phyloP scores from a whole-genome alignment of 352 stramenopile genomes.

The Pythium graminicola region DNA sequence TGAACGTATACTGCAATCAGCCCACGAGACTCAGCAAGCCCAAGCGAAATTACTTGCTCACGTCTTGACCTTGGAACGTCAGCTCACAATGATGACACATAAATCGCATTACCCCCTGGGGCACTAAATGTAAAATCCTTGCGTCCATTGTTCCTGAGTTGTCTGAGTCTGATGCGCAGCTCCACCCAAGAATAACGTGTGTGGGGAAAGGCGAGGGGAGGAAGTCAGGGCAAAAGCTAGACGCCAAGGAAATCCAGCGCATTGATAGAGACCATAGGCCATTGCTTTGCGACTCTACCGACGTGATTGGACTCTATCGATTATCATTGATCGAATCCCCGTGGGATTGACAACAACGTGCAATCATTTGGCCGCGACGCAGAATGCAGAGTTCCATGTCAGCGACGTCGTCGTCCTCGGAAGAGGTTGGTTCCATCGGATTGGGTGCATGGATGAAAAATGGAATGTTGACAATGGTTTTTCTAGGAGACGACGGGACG shows the following conservation, averaged over 20 bases:
- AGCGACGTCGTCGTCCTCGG: conserved; percentile 15
- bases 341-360: too few species aligned
- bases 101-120: conserved; percentile 12
- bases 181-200: conserved; percentile 9
- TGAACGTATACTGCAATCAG: conserved; percentile 41
- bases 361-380: background rate
- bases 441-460: background rate
- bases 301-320: too few species aligned
- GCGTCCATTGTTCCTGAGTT: too few species aligned
- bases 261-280: too few species aligned
- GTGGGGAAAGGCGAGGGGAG: background rate
- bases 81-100: conserved; percentile 4
- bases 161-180: conserved; percentile 9
- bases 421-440: conserved; percentile 2
- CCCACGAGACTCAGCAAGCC: conserved; percentile 46
- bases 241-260: too few species aligned
- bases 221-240: background rate
- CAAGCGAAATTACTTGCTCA: conserved; percentile 63
- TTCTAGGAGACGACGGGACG: conserved; percentile 13
- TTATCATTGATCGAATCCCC: too few species aligned
- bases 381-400: conserved; percentile 20
- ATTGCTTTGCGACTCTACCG: too few species aligned
- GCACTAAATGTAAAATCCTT: conserved; percentile 16
- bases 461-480: background rate
- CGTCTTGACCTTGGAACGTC: conserved; percentile 28